Base-by-base conservation (phyloP, 768 basidiomycete genomes). In the Fomitopsis serialis region DNA sequence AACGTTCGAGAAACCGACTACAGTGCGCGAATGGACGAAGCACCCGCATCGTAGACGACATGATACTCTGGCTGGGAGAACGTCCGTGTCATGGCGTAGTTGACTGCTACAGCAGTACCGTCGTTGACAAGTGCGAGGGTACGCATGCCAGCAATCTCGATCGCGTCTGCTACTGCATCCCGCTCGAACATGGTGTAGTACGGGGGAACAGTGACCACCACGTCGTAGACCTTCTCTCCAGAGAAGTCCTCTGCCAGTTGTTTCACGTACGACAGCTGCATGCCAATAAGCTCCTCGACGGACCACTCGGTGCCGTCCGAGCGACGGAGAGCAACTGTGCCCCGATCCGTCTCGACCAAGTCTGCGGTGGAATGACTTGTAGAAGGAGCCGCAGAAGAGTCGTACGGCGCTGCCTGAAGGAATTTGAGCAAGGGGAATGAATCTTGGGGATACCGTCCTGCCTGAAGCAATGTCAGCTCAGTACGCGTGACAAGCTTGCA, bases 1-100 rank as follows among this genome's bases (percentile, higher is more conserved):
- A 17, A 66, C 66, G 4, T 74, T 58, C 19, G 75, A 69, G 69
- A 95, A 89, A 3, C 79, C 76, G 21, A 85, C 89, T 24, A 95
- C 71, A 0, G 91, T 92, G 92, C 90, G 25, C 82, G 77, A 40
- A 87, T 85, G 3, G 87, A 78, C 1, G 85, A 86, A 5, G 96
- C 91, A 42, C 97, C 97, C 0, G 93, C 91, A 62, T 98, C 97
- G 70, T 89, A 99, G 54, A 99, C 85, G 60, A 99, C 70, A 66
- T 98, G 95, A 67, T 87, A 81, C 63, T 95, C 88, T 0, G 84
- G 82, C 2, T 50, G 72, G 0, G 87, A 73, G 75, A 98, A 98
- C 1, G 83, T 77, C 45, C 96, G 82, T 1, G 94, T 93, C 93
- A 98, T 97, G 42, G 97, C 97, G 64, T 91, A 99, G 73, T 99